phyloP scores from a whole-genome alignment of 345 rosid genomes.

The Brassica incana region DNA sequence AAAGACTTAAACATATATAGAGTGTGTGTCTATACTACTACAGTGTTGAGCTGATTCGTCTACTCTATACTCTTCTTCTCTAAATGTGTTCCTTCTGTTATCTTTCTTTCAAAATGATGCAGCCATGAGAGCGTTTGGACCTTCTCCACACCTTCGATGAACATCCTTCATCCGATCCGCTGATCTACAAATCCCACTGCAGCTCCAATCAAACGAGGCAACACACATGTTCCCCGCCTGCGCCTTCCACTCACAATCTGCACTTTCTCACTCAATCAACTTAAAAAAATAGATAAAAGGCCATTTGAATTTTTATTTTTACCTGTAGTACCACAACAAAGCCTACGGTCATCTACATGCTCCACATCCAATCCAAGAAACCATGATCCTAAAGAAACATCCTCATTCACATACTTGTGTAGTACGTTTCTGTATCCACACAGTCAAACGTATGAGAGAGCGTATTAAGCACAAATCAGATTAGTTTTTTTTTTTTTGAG shows the following conservation, averaged over 20 bases:
- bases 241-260: constrained; percentile 97
- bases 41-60: constrained; percentile 14
- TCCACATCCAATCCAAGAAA: constrained; percentile 94
- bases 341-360: constrained; percentile 93
- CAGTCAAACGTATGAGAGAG: background rate
- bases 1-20: constrained; percentile 28
- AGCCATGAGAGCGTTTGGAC: constrained; percentile 69
- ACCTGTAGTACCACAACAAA: constrained; percentile 98
- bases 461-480: background rate
- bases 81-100: background rate
- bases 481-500: background rate
- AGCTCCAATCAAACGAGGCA: constrained; percentile 92
- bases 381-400: constrained; percentile 97
- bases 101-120: constrained; percentile 53
- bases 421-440: constrained; percentile 64
- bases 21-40: constrained; percentile 27
- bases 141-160: constrained; percentile 89
- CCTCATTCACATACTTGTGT: constrained; percentile 88
- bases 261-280: constrained; percentile 14
- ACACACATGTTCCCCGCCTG: constrained; percentile 89
- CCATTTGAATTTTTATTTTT: constrained; percentile 9
- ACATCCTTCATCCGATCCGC: constrained; percentile 85
- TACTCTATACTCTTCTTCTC: constrained; percentile 19
- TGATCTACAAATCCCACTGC: constrained; percentile 92
- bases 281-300: background rate